phyloP scores from a whole-genome alignment of 1,139 yeast species.

The Pichia sp. region DNA sequence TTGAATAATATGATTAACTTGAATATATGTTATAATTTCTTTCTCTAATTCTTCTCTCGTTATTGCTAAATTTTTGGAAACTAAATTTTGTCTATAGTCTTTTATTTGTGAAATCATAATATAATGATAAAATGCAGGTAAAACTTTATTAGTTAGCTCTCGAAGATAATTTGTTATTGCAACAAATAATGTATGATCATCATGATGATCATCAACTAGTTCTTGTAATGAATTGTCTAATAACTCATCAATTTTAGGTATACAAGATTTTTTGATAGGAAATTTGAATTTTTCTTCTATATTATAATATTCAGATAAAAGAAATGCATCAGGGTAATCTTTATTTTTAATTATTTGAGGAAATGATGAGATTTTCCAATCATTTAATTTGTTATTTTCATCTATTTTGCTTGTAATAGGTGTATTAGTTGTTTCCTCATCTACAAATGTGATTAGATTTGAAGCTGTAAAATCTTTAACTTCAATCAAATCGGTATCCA shows the following conservation, averaged over 20 bases:
- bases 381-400: slow-evolving; percentile 1
- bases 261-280: slow-evolving; percentile 2
- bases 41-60: slow-evolving; percentile 5
- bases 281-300: slow-evolving; percentile 3
- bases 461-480: background rate
- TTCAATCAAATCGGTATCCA: slow-evolving; percentile 29
- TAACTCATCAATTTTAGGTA: slow-evolving; percentile 20
- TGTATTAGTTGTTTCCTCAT: background rate
- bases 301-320: background rate
- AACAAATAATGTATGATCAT: slow-evolving; percentile 24
- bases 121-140: slow-evolving; percentile 22
- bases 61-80: slow-evolving; percentile 8
- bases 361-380: slow-evolving; percentile 21
- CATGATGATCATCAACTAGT: slow-evolving; percentile 22
- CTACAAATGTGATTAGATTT: background rate
- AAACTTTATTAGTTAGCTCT: slow-evolving; percentile 17
- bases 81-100: slow-evolving; percentile 15
- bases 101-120: slow-evolving; percentile 14
- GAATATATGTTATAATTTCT: slow-evolving; percentile 20
- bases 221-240: slow-evolving; percentile 15
- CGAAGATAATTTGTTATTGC: slow-evolving; percentile 19
- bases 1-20: slow-evolving; percentile 20
- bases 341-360: slow-evolving; percentile 14
- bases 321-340: background rate
- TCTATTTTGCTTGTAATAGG: background rate